Evolutionary conservation across 768 basidiomycete species (phyloP).

Genomic region (Pleurotus citrinopileatus): DNA sequence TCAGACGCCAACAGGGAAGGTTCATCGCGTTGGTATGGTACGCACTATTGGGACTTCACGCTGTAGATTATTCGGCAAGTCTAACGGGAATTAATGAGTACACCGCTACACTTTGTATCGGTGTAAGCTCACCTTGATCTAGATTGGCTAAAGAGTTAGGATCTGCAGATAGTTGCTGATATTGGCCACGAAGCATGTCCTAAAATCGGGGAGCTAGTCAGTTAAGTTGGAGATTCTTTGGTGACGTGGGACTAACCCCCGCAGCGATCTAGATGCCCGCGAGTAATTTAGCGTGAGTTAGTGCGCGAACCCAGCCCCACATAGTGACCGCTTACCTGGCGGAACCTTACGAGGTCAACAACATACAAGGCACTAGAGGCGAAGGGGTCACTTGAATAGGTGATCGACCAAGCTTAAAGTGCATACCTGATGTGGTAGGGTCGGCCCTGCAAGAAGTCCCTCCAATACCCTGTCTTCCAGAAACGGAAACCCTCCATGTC

Average conservation of each 20-base stretch:
- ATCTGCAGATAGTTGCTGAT: conserved; percentile 92
- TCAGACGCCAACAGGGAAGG: conserved; percentile 5
- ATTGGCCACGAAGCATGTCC: conserved; percentile 90
- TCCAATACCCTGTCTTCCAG: conserved; percentile 98
- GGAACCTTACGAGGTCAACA: conserved; percentile 92
- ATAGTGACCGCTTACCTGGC: conserved; percentile 58
- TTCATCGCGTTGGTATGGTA: conserved; percentile 11
- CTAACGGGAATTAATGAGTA: conserved; percentile 34
- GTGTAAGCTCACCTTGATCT: conserved; percentile 70
- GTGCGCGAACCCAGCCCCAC: no score
- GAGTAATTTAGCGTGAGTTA: not conserved
- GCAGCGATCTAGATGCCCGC: conserved; percentile 34
- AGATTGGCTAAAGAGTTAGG: conserved; percentile 92
- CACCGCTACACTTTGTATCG: not conserved
- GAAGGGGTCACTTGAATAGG: conserved; percentile 12
- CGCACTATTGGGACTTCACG: conserved; percentile 89
- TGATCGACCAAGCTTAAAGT: conserved; percentile 1
- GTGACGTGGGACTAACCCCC: conserved; percentile 34
- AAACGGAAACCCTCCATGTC: conserved; percentile 99
- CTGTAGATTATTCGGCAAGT: conserved; percentile 95
- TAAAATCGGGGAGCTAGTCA: conserved; percentile 22
- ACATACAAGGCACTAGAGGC: conserved; percentile 84
- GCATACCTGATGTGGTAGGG: conserved; percentile 94
- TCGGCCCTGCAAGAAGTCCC: conserved; percentile 74
- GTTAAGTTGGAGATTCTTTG: not conserved